Base-by-base conservation (phyloP, 495 filamentous ascomycete genomes). In the Penicilliopsis zonata region DNA sequence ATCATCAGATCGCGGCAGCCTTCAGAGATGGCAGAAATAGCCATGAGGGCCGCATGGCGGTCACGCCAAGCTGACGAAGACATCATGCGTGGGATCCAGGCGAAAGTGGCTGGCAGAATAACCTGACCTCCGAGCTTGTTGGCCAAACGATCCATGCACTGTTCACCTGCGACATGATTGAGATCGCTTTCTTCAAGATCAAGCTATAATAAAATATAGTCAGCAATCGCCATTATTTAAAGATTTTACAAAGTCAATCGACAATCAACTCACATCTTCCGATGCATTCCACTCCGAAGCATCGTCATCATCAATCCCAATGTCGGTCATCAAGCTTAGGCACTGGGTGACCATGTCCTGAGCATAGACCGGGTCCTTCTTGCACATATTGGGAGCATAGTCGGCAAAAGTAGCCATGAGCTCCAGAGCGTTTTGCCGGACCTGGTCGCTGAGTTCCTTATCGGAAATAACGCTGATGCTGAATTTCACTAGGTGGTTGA, bases 361-460 rank as follows among this genome's bases (percentile, higher is more conserved):
- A 5, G 87, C 88, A 55, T 92, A 99, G 10, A 73, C 78, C 3
- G 80, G 53, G 48, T 99, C 86, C 46, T 95, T 96, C 53, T 75
- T 79, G 65, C 90, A 96, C 79, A 95, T 93, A 17, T 76, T 73
- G 8, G 92, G 83, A 1, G 79, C 79, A 41, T 90, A 87, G 44
- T 99, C 92, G 38, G 92, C 90, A 57, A 99, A 99, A 1, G 92
- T 99, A 17, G 86, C 88, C 80, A 99, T 93, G 27, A 99, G 67
- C 47, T 99, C 92, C 34, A 99, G 60, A 2, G 92, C 82, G 50
- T 95, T 96, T 52, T 99, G 92, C 40, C 92, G 72, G 30, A 86
- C 79, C 36, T 85, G 70, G 50, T 96, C 86, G 29, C 70, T 80
- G 18, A 96, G 69, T 31, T 95, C 90, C 63, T 94, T 96, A 44